phyloP scores from a whole-genome alignment of 768 basidiomycete genomes.

The Mycena polygramma region DNA sequence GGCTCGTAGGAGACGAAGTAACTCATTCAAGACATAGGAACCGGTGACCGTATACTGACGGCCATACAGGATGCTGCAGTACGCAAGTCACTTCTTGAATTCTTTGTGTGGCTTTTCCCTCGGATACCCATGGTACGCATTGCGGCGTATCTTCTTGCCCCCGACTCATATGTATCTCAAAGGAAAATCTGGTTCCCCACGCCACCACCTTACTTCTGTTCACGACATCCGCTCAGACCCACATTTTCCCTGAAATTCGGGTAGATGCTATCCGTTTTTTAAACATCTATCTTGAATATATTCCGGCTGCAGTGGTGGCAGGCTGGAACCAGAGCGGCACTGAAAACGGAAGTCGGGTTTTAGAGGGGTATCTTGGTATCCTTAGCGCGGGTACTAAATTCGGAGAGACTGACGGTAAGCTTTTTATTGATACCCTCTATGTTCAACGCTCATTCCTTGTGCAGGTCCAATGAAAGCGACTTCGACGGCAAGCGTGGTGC shows the following conservation, averaged over 20 bases:
- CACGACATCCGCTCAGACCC: constrained; percentile 90
- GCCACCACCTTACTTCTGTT: constrained; percentile 84
- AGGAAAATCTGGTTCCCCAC: constrained; percentile 84
- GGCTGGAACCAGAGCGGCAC: constrained; percentile 73
- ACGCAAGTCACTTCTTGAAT: constrained; percentile 76
- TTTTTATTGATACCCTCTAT: not conserved
- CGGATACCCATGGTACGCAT: constrained; percentile 67
- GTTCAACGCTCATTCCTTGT: not conserved
- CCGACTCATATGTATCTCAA: constrained; percentile 16
- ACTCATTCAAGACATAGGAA: not conserved
- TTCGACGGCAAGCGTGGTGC: constrained; percentile 73
- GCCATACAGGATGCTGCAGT: constrained; percentile 79
- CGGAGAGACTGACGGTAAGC: constrained; percentile 67
- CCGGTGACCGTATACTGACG: constrained; percentile 23
- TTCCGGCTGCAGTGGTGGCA: constrained; percentile 74
- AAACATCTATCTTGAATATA: constrained; percentile 76
- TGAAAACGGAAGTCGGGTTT: constrained; percentile 71
- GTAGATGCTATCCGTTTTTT: constrained; percentile 90
- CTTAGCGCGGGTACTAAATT: constrained; percentile 77
- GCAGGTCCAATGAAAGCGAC: constrained; percentile 61
- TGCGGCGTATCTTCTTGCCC: not conserved
- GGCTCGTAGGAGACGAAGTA: constrained; percentile 88
- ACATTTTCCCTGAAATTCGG: constrained; percentile 95
- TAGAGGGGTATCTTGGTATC: constrained; percentile 87
- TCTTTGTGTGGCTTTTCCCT: constrained; percentile 81